Base-by-base conservation (phyloP, 768 basidiomycete species). In the Amanita inopinata region DNA sequence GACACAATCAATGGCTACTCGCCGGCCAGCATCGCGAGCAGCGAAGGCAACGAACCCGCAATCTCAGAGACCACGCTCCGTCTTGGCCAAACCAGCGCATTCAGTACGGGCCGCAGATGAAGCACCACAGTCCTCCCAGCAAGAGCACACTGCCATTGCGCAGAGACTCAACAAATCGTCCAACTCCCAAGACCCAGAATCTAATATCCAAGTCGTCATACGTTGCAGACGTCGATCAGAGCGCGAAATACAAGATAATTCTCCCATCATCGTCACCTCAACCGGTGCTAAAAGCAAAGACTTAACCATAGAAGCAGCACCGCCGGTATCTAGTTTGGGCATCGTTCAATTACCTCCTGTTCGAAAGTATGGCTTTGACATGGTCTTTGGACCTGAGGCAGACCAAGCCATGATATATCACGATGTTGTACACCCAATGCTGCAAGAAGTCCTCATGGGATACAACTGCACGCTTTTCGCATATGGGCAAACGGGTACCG, bases 381-480 rank as follows among this genome's bases (percentile, higher is more conserved):
- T 85, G 19, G 96, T 96, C 5, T 97, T 96, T 65, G 94, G 96
- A 2, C 91, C 93, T 14, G 92, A 96, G 58, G 93, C 93, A 17
- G 91, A 94, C 57, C 96, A 99, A 57, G 80, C 85, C 15, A 75
- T 89, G 74, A 74, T 99, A 8, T 99, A 94, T 59, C 78, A 89
- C 43, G 85, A 96, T 40, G 94, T 97, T 30, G 94, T 97, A 31
- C 74, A 75, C 49, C 91, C 91, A 0, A 86, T 97, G 74, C 67
- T 99, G 38, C 80, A 89, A 35, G 88, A 99, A 58, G 93, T 97
- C n/a, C 63, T 97, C 28, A 69, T 75, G 60, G 96, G 96, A 4
- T 99, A 96, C 67, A 98, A 98, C 56, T 98, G 94, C 57, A 94
- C 90, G 0, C 68, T 99, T 15, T 97, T 98, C 62, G 93, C 93